Conservation (phyloP, 1,139 yeast genomes). For the Diutina siamensis region DNA sequence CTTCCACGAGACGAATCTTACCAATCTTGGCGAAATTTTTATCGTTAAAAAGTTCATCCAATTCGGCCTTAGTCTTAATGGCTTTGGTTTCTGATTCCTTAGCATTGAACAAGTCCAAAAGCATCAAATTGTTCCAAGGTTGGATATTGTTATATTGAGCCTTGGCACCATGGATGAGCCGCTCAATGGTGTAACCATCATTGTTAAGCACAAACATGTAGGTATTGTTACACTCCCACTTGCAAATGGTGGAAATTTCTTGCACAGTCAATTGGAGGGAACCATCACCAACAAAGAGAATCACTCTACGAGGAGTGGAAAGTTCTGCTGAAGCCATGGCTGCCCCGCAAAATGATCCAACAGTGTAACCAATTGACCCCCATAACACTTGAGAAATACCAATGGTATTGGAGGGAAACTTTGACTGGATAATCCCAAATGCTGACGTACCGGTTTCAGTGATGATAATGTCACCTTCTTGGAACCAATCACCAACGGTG, state of each 20-base stretch:
- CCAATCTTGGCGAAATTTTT: constrained; percentile 45
- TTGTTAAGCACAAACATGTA: constrained; percentile 76
- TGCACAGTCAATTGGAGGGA: constrained; percentile 82
- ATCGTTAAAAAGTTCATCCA: constrained; percentile 45
- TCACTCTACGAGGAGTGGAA: constrained; percentile 58
- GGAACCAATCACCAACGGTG: constrained; percentile 59
- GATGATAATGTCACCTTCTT: constrained; percentile 69
- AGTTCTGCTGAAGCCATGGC: constrained; percentile 73
- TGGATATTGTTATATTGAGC: constrained; percentile 75
- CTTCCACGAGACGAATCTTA: constrained; percentile 67
- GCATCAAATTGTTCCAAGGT: constrained; percentile 64
- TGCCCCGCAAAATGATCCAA: constrained; percentile 80
- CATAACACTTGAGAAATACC: constrained; percentile 85
- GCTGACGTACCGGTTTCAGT: constrained; percentile 90
- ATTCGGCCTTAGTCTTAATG: constrained; percentile 55
- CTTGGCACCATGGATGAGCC: constrained; percentile 71
- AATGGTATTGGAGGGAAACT: constrained; percentile 59
- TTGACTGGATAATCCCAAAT: constrained; percentile 71
- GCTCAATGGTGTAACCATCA: constrained; percentile 82
- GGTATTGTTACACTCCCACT: constrained; percentile 56
- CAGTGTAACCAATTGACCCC: constrained; percentile 87
- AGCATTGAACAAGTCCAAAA: constrained; percentile 67
- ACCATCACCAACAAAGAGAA: constrained; percentile 83
- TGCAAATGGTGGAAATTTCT: constrained; percentile 60
- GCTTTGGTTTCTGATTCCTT: constrained; percentile 42